Evolutionary conservation across 2,329 filamentous ascomycete genomes (phyloP).

Genomic region (Colletotrichum neosansevieriae): DNA sequence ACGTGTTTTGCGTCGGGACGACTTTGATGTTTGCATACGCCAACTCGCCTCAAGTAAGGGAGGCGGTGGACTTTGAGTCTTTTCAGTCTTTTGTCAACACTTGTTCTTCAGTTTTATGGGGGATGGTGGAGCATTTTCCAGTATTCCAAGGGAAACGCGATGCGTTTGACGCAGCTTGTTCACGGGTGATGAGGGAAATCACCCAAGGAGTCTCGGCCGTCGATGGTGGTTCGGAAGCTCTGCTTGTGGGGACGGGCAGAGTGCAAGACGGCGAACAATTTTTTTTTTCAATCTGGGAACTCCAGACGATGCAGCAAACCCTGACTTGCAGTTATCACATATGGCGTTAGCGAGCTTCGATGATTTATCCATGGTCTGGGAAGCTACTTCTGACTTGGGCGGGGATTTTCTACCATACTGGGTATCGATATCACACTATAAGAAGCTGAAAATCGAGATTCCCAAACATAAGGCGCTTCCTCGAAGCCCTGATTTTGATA

Average conservation of each 20-base stretch:
- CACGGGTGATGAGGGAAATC: neutral
- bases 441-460: too few species aligned
- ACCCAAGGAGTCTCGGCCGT: neutral
- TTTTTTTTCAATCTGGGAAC: neutral
- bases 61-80: neutral
- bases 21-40: conserved; percentile 5
- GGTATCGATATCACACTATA: neutral
- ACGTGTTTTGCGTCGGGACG: neutral
- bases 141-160: neutral
- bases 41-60: neutral
- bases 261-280: neutral
- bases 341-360: neutral
- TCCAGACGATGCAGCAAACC: neutral
- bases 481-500: too few species aligned
- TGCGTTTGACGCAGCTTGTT: neutral
- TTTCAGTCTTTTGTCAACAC: conserved; percentile 3
- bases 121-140: conserved; percentile 10
- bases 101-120: conserved; percentile 2
- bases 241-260: rapidly evolving
- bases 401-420: neutral
- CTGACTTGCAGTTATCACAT: neutral
- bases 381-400: neutral
- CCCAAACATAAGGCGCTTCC: too few species aligned
- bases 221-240: neutral
- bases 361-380: neutral